Percentiles rank a stretch among this genome's conserved stretches.
Evolutionary conservation across 805 yeast species (phyloP).

Genomic region (Blastobotrys parvus): DNA sequence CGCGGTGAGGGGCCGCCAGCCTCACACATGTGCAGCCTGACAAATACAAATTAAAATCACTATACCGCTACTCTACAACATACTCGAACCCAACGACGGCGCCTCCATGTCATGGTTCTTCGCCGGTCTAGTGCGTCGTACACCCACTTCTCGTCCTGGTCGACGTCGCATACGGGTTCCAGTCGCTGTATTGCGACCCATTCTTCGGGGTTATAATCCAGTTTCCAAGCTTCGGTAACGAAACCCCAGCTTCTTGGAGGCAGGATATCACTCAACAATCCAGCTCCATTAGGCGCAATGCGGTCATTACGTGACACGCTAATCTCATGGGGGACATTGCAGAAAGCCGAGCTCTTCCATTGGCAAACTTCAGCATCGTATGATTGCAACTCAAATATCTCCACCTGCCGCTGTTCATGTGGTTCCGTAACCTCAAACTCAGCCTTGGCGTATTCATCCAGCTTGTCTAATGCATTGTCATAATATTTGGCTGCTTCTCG

Average conservation of each 20-base stretch:
- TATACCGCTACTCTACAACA: too few relatives aligned
- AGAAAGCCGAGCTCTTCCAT: constrained; percentile 21
- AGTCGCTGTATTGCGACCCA: constrained; percentile 47
- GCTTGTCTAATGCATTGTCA: neutral
- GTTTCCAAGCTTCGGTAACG: constrained; percentile 42
- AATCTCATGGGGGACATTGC: constrained; percentile 6
- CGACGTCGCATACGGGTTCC: constrained; percentile 51
- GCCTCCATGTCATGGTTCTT: constrained; percentile 9
- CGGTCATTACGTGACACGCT: neutral
- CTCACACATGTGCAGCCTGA: too few relatives aligned
- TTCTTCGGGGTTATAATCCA: constrained; percentile 49
- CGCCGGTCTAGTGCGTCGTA: constrained; percentile 44
- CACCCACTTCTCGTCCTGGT: constrained; percentile 78
- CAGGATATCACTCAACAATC: constrained; percentile 8
- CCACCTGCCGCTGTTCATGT: constrained; percentile 44
- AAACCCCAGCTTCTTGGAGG: constrained; percentile 20
- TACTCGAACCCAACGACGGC: constrained; percentile 21
- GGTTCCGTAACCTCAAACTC: constrained; percentile 35
- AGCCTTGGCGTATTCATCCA: constrained; percentile 24
- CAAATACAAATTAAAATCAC: too few relatives aligned
- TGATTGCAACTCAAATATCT: constrained; percentile 36
- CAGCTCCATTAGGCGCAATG: constrained; percentile 6
- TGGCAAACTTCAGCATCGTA: constrained; percentile 14
- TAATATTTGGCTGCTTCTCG: neutral
- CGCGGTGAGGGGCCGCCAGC: too few relatives aligned